Conservation (phyloP, 179 eudicot species). For the Kewa caespitosa region DNA sequence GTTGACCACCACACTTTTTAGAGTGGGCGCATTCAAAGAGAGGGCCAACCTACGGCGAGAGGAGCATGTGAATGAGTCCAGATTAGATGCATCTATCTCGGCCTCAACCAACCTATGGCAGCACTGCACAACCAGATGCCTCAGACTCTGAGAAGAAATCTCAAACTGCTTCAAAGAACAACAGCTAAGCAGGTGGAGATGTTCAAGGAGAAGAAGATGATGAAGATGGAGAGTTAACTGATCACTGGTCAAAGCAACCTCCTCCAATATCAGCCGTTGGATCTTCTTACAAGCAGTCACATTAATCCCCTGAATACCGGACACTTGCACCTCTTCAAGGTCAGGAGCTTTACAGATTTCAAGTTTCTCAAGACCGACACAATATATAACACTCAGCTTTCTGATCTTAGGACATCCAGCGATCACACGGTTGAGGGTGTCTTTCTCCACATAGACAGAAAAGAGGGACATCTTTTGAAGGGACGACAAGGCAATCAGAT, state of each 20-base stretch:
- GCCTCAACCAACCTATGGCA: constrained; percentile 6
- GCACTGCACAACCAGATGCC: not conserved
- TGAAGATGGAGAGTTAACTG: constrained; percentile 1
- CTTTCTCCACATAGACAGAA: not conserved
- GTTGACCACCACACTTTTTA: not conserved
- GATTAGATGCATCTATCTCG: constrained; percentile 12
- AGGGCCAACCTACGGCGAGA: not conserved
- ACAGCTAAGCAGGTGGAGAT: constrained; percentile 2
- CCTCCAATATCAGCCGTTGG: not conserved
- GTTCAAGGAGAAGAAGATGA: constrained; percentile 2
- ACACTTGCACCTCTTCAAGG: constrained; percentile 12
- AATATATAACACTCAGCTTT: not conserved
- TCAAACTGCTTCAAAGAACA: not conserved
- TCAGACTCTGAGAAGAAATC: not conserved
- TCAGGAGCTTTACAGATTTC: constrained; percentile 13
- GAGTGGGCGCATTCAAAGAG: not conserved
- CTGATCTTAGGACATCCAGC: constrained; percentile 12
- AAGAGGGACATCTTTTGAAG: not conserved
- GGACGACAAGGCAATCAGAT: not conserved
- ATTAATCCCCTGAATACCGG: not conserved
- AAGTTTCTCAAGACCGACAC: constrained; percentile 3
- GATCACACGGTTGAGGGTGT: not conserved
- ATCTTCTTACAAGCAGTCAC: constrained; percentile 10
- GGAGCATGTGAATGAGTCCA: not conserved
- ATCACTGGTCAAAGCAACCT: not conserved